A percentile compares a stretch with the other conserved stretches of the same genome.
Evolutionary conservation across 73 alveolate genomes (phyloP).

Genomic region (Tetrahymena borealis): DNA sequence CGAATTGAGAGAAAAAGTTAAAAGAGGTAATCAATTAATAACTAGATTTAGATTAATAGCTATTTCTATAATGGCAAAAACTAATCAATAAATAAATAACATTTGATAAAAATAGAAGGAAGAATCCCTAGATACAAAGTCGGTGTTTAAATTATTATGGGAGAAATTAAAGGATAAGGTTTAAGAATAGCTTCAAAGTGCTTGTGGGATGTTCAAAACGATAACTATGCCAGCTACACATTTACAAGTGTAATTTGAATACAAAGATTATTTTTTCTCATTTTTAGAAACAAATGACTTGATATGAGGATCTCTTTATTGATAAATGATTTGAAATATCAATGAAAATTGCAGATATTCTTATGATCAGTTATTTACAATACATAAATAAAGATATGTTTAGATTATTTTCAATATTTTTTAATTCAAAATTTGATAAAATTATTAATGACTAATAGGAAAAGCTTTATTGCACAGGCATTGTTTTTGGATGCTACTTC

Average conservation of each 20-base stretch:
- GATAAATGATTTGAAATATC: too few relatives aligned
- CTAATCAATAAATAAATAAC: too few relatives aligned
- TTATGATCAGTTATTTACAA: too few relatives aligned
- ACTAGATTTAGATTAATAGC: background rate
- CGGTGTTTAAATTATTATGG: slow-evolving; percentile 76
- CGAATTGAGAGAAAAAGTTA: background rate
- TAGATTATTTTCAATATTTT: background rate
- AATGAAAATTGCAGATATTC: too few relatives aligned
- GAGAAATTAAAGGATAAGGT: slow-evolving; percentile 85
- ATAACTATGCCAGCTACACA: slow-evolving; percentile 58
- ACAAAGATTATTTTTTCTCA: too few relatives aligned
- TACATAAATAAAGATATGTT: too few relatives aligned
- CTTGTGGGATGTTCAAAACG: slow-evolving; percentile 77
- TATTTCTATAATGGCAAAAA: background rate
- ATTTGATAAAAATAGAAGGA: background rate
- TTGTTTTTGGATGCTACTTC: background rate
- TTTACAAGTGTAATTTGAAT: slow-evolving; percentile 22
- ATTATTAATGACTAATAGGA: too few relatives aligned
- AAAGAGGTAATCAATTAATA: background rate
- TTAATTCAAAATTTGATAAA: too few relatives aligned
- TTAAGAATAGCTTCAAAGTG: slow-evolving; percentile 77
- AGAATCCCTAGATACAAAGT: slow-evolving; percentile 64
- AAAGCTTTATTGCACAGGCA: background rate
- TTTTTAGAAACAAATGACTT: too few relatives aligned
- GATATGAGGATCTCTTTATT: too few relatives aligned